Conservation (phyloP, 2,329 filamentous ascomycete species). For the Phialophora expanda region DNA sequence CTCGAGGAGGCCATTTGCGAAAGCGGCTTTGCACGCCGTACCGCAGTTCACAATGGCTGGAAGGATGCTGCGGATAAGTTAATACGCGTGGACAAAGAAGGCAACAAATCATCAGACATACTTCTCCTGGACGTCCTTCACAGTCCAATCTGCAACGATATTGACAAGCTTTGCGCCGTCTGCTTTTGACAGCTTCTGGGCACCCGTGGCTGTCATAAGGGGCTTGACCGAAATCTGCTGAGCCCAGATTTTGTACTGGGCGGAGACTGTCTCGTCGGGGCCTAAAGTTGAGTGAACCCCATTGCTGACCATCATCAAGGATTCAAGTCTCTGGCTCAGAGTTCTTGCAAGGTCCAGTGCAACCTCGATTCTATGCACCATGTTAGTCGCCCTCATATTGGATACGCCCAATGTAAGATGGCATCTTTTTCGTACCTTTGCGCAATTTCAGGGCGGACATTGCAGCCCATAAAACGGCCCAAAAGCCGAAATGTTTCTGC, state of each 20-base stretch:
- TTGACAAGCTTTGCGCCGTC: conserved; percentile 16
- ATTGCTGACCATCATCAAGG: conserved; percentile 5
- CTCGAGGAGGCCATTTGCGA: conserved; percentile 14
- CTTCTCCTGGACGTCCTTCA: conserved; percentile 7
- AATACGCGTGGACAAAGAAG: not conserved
- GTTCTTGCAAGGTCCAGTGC: not conserved
- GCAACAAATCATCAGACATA: conserved; percentile 6
- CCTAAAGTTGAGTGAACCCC: not conserved
- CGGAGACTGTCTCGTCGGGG: not conserved
- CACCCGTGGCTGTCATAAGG: not conserved
- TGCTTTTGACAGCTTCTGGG: conserved; percentile 10
- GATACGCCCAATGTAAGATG: not conserved
- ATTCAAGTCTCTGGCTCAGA: conserved; percentile 1
- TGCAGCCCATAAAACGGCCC: not conserved
- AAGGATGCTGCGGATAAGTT: not conserved
- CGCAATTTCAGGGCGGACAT: not conserved
- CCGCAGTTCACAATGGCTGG: conserved; percentile 7
- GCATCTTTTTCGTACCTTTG: not conserved
- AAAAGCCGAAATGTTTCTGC: not conserved
- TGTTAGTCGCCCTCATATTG: not conserved
- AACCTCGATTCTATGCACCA: not conserved
- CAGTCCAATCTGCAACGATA: conserved; percentile 12
- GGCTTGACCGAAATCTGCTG: conserved; percentile 4
- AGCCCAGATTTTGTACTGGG: not conserved
- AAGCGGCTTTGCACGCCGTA: conserved; percentile 17